phyloP scores from a whole-genome alignment of 345 rosid species.

The Syzygium jambos region DNA sequence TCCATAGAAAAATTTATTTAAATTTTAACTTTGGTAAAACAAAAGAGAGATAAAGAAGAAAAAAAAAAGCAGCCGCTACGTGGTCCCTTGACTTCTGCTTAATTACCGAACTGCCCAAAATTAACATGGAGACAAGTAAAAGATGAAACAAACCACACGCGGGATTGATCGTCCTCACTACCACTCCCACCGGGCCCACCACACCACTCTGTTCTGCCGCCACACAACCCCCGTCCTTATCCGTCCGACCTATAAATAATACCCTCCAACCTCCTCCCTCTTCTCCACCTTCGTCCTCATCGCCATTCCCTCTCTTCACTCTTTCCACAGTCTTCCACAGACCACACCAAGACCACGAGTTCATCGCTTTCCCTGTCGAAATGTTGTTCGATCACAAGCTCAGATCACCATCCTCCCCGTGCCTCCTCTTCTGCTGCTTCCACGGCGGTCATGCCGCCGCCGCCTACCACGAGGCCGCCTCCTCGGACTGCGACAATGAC shows the following conservation, averaged over 20 bases:
- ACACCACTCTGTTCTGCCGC: background rate
- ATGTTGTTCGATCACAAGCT: background rate
- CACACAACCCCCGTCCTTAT: no score
- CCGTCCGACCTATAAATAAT: background rate
- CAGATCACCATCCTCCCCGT: background rate
- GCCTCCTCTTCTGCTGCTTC: background rate
- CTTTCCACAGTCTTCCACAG: no score
- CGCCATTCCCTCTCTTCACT: no score
- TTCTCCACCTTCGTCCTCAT: no score
- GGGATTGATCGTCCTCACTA: no score
- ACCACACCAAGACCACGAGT: background rate
- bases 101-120: background rate
- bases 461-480: background rate
- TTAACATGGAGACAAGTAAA: background rate
- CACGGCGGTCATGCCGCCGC: rapidly evolving
- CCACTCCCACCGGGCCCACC: background rate
- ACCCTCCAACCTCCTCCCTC: background rate
- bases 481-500: background rate
- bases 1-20: no score
- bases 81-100: no score
- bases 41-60: no score
- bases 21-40: no score
- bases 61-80: no score
- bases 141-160: background rate
- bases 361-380: background rate